A percentile compares a stretch with the other conserved stretches of the same genome.
Evolutionary conservation across 306 rosid genomes (phyloP).

Genomic region (Vigna hirtella): DNA sequence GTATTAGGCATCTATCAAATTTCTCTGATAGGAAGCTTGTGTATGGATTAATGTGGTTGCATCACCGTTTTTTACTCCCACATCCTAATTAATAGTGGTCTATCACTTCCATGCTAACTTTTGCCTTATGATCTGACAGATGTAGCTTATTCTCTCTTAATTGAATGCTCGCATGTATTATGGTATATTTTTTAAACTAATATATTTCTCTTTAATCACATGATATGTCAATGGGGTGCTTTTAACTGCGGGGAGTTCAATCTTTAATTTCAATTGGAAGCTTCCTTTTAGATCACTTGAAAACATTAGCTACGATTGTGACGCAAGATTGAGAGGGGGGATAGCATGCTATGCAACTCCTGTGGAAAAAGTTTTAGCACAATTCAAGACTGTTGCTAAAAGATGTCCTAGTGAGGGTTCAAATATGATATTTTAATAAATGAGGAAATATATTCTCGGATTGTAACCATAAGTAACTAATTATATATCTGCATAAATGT

Average conservation of each 20-base stretch:
- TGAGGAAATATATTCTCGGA: background rate
- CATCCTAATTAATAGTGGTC: background rate
- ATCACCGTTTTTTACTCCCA: background rate
- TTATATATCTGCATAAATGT: background rate
- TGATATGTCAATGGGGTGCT: background rate
- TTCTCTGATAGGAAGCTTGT: background rate
- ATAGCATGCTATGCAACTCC: constrained; percentile 2
- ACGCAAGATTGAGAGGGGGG: background rate
- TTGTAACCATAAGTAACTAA: background rate
- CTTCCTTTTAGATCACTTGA: background rate
- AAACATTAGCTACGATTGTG: background rate
- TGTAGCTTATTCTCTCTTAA: constrained; percentile 1
- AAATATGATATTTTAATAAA: background rate
- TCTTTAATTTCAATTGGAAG: background rate
- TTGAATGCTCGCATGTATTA: background rate
- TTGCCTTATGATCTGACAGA: background rate
- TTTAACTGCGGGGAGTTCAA: background rate
- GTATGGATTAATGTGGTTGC: background rate
- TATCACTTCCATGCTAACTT: background rate
- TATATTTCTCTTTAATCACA: background rate
- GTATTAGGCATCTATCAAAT: constrained; percentile 1
- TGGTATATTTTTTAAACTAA: background rate
- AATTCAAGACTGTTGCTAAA: background rate
- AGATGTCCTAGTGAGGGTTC: background rate
- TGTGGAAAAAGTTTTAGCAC: background rate